phyloP scores from a whole-genome alignment of 129 eudicot species.

The Kitagawia praeruptora region DNA sequence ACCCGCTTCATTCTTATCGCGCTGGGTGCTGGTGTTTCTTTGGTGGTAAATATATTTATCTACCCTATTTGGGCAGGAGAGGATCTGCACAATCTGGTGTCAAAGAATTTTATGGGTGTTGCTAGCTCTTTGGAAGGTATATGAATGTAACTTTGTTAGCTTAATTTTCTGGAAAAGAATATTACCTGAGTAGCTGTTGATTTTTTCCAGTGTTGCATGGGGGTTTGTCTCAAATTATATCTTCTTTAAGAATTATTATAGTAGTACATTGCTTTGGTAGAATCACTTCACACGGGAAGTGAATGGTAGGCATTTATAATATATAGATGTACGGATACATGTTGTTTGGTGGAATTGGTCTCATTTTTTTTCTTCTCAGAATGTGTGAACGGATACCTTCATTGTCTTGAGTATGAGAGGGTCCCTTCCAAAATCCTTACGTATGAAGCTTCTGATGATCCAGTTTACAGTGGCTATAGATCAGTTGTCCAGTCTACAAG shows the following conservation, averaged over 20 bases:
- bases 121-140: conserved; percentile 84
- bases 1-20: conserved; percentile 76
- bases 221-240: not conserved
- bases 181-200: not conserved
- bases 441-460: conserved; percentile 63
- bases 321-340: not conserved
- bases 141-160: conserved; percentile 6
- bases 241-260: not conserved
- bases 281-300: not conserved
- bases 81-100: conserved; percentile 80
- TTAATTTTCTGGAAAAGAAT: not conserved
- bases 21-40: conserved; percentile 63
- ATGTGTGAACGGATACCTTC: conserved; percentile 61
- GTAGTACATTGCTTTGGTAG: not conserved
- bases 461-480: conserved; percentile 67
- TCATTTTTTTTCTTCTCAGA: conserved; percentile 32
- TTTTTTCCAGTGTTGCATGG: not conserved
- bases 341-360: not conserved
- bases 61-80: conserved; percentile 97
- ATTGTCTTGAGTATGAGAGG: conserved; percentile 64
- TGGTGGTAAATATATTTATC: conserved; percentile 49
- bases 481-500: conserved; percentile 70
- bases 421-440: conserved; percentile 68
- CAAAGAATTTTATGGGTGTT: conserved; percentile 63
- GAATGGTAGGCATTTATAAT: not conserved